Base-by-base conservation (phyloP, 495 filamentous ascomycete species). In the Thermochaetoides thermophila region DNA sequence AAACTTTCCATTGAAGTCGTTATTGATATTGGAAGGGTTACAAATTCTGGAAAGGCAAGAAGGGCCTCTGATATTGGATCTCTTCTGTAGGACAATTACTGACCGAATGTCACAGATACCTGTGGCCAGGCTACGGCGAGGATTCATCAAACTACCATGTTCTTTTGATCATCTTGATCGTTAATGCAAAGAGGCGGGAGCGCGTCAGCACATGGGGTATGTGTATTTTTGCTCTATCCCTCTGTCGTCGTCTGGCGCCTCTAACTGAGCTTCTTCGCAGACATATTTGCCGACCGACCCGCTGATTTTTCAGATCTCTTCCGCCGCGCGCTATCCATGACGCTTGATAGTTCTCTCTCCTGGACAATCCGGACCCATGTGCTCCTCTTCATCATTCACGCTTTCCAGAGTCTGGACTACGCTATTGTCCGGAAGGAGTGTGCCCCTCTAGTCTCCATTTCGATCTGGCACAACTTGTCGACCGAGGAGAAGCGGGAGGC, bases 321-420 rank as follows among this genome's bases (percentile, higher is more conserved):
- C 60, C 78, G 83, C 37, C 83, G 91, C 20, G 69, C 92, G 20
- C 67, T 95, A 1, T 85, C 83, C 9, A 81, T 96, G 75, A 84
- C 71, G 34, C 66, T 99, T 37, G 87, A 95, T 49, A 58, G 59
- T 22, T 80, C 82, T 3, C 56, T 94, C 12, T 64, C 78, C 3
- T 64, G 69, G 20, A 67, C 61, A 8, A 71, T 92, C 31, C 74
- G 83, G 34, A 78, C 78, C 1, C 74, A 89, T 15, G 69, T 96
- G 17, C 57, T 96, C 3, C 78, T 75, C 10, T 94, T 92, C 53
- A 69, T 94, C 37, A 85, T 93, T 34, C 73, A 75, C 43, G 82
- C 87, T 33, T 96, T 94, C 53, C 85, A 94, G 56, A 94, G 85
- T 15, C 69, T 96, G 12, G 89, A 99, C 45, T 92, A 78, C 56